phyloP scores from a whole-genome alignment of 768 basidiomycete genomes.

The Tubosaeta brunneosetosa region DNA sequence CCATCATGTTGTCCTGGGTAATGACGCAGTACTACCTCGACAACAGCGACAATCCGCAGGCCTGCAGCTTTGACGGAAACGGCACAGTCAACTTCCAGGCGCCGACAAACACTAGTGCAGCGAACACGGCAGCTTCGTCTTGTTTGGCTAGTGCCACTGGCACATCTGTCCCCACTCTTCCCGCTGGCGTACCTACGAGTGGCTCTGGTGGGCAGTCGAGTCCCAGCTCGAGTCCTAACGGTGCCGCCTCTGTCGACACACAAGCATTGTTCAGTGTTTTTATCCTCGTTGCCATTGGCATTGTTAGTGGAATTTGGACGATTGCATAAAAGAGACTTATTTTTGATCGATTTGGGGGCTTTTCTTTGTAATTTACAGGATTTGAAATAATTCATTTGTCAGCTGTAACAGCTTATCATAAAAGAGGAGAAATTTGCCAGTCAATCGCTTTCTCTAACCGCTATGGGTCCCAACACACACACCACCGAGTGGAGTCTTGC shows the following conservation, averaged over 20 bases:
- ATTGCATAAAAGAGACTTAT: constrained; percentile 22
- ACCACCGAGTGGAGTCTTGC: constrained; percentile 43
- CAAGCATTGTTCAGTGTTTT: constrained; percentile 37
- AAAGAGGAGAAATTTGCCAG: not conserved
- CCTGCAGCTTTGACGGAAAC: constrained; percentile 83
- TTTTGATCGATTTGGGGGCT: not conserved
- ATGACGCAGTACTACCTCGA: constrained; percentile 76
- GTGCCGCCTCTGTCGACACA: constrained; percentile 25
- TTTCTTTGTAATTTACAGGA: constrained; percentile 3
- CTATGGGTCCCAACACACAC: constrained; percentile 24
- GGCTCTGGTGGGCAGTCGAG: constrained; percentile 21
- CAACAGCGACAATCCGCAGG: constrained; percentile 49
- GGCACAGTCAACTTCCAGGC: constrained; percentile 65
- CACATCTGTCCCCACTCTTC: constrained; percentile 57
- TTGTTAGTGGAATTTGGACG: constrained; percentile 43
- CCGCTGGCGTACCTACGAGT: constrained; percentile 27
- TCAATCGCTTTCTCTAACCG: constrained; percentile 4
- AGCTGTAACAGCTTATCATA: not conserved
- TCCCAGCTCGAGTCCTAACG: constrained; percentile 18
- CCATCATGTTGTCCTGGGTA: constrained; percentile 74
- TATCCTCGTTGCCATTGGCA: constrained; percentile 31
- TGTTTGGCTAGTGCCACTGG: constrained; percentile 63
- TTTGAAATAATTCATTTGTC: not conserved
- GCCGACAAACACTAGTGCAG: constrained; percentile 44
- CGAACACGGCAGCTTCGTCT: constrained; percentile 55